phyloP scores from a whole-genome alignment of 148 eudicot species.

The Salicornia ramosissima region DNA sequence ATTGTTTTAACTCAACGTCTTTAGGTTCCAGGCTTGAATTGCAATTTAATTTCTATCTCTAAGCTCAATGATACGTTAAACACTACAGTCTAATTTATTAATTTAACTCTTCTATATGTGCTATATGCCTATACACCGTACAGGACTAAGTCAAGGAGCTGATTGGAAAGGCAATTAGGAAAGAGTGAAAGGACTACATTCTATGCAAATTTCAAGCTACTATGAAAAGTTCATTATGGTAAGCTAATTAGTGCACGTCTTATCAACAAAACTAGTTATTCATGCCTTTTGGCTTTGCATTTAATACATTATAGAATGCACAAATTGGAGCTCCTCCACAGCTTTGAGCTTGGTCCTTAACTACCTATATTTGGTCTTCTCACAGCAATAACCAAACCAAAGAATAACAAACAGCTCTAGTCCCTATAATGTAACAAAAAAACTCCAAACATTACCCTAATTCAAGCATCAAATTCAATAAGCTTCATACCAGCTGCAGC shows the following conservation, averaged over 20 bases:
- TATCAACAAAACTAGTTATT: not conserved
- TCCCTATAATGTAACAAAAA: not conserved
- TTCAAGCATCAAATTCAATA: constrained; percentile 2
- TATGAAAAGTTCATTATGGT: not conserved
- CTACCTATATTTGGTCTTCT: not conserved
- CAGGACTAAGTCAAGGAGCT: no score
- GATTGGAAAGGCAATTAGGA: no score
- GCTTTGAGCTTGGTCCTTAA: not conserved
- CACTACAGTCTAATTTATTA: no score
- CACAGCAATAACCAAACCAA: not conserved
- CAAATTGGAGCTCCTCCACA: not conserved
- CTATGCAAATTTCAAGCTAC: not conserved
- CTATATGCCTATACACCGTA: no score
- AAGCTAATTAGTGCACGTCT: not conserved
- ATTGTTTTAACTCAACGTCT: no score
- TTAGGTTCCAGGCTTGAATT: no score
- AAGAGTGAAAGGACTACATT: no score
- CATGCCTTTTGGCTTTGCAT: not conserved
- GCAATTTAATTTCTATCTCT: no score
- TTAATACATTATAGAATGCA: not conserved
- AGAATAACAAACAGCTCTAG: not conserved
- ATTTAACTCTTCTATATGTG: no score
- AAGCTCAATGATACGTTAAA: no score
- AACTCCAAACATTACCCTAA: not conserved
- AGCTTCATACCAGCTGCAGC: not conserved